Percentiles rank a stretch among this genome's conserved stretches.
These are phyloP conservation scores for Darksidea phi DNA, from an alignment of 495 filamentous ascomycete genomes.

Conservation along the genomic window DNA sequence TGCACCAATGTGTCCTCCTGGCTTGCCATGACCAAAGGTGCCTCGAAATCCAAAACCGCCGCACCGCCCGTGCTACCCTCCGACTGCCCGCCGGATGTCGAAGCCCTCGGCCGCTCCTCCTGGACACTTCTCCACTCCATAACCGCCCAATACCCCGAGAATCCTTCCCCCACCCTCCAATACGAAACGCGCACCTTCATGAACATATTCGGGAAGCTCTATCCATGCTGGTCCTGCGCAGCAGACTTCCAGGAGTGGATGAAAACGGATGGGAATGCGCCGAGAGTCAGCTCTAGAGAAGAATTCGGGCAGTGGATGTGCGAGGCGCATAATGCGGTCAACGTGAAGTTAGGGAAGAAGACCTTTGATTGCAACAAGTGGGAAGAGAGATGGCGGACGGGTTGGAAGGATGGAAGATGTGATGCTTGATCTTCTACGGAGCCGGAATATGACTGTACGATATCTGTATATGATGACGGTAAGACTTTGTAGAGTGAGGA, in stretches of 20 bases:
- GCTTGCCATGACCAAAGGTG: slow-evolving; percentile 62
- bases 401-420: slow-evolving; percentile 80
- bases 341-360: slow-evolving; percentile 86
- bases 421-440: slow-evolving; percentile 38
- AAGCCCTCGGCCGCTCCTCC: slow-evolving; percentile 74
- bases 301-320: slow-evolving; percentile 95
- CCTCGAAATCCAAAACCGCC: slow-evolving; percentile 26
- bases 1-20: slow-evolving; percentile 78
- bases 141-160: slow-evolving; percentile 76
- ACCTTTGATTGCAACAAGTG: slow-evolving; percentile 87
- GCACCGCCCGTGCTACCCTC: slow-evolving; percentile 32
- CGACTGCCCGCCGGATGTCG: slow-evolving; percentile 72
- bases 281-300: slow-evolving; percentile 62
- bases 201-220: slow-evolving; percentile 72
- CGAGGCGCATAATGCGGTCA: slow-evolving; percentile 96
- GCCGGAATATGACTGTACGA: slow-evolving; percentile 2
- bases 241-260: slow-evolving; percentile 88
- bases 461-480: neutral
- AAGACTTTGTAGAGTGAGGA: neutral
- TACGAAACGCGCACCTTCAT: slow-evolving; percentile 76
- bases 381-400: slow-evolving; percentile 92
- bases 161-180: slow-evolving; percentile 65
- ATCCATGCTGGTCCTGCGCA: slow-evolving; percentile 94
- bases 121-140: slow-evolving; percentile 95
- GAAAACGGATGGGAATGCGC: slow-evolving; percentile 63